These are phyloP conservation scores for Malbranchea cinnamomea DNA, from an alignment of 2,329 filamentous ascomycete species.

Conservation along the genomic window DNA sequence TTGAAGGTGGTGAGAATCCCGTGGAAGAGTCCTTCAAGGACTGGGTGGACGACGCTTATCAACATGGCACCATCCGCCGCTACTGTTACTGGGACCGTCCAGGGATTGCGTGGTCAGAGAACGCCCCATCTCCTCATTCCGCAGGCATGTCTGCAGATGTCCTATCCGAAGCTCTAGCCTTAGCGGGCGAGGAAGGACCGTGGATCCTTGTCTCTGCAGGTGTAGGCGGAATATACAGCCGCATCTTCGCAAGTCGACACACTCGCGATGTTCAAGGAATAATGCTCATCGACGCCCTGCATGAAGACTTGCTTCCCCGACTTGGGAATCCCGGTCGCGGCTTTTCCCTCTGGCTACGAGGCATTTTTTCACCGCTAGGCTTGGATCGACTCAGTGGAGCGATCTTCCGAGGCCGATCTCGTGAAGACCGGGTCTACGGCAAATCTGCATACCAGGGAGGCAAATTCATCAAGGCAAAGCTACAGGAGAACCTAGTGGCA, in stretches of 20 bases:
- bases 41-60: constrained; percentile 60
- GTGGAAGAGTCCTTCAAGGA: constrained; percentile 66
- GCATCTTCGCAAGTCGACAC: constrained; percentile 80
- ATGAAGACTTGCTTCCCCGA: constrained; percentile 63
- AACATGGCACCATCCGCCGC: constrained; percentile 67
- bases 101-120: constrained; percentile 76
- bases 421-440: constrained; percentile 75
- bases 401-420: constrained; percentile 63
- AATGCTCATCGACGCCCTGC: constrained; percentile 73
- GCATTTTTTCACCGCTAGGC: constrained; percentile 74
- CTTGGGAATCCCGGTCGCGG: constrained; percentile 55
- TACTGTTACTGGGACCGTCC: constrained; percentile 96
- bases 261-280: constrained; percentile 59
- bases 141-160: constrained; percentile 86
- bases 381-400: constrained; percentile 67
- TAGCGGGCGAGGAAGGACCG: constrained; percentile 68
- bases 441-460: constrained; percentile 61
- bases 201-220: constrained; percentile 82
- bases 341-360: constrained; percentile 74
- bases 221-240: constrained; percentile 73
- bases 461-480: constrained; percentile 74
- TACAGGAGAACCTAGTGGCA: constrained; percentile 86
- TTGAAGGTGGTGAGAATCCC: constrained; percentile 70
- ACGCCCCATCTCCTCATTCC: constrained; percentile 82
- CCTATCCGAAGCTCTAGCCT: constrained; percentile 69